Evolutionary conservation across 2,329 filamentous ascomycete species (phyloP).

Genomic region (Aspergillaceae sp.): DNA sequence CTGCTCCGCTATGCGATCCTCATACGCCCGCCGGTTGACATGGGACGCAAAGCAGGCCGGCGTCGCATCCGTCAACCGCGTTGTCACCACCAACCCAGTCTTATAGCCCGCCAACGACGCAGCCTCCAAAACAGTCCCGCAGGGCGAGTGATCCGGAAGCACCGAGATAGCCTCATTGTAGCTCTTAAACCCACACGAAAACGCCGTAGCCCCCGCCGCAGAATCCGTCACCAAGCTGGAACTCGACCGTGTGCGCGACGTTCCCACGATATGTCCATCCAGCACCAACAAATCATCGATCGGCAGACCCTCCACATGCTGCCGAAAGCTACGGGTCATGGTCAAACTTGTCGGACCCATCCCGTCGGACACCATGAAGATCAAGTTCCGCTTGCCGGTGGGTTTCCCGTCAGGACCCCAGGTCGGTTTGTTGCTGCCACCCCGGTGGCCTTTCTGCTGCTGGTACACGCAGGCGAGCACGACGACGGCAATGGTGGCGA

Average conservation of each 20-base stretch:
- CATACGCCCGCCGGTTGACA: slow-evolving; percentile 67
- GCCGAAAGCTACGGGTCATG: slow-evolving; percentile 77
- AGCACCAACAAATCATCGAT: slow-evolving; percentile 67
- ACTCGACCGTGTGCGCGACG: slow-evolving; percentile 75
- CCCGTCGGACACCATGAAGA: slow-evolving; percentile 98
- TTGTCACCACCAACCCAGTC: slow-evolving; percentile 92
- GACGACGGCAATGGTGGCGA: slow-evolving; percentile 71
- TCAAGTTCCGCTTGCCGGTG: slow-evolving; percentile 73
- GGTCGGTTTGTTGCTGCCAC: slow-evolving; percentile 16
- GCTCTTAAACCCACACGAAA: slow-evolving; percentile 84
- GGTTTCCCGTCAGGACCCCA: slow-evolving; percentile 37
- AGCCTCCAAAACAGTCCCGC: slow-evolving; percentile 86
- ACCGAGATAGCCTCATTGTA: slow-evolving; percentile 96
- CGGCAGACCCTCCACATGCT: slow-evolving; percentile 65
- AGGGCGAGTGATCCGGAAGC: slow-evolving; percentile 73
- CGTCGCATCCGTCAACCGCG: slow-evolving; percentile 88
- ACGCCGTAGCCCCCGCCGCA: slow-evolving; percentile 93
- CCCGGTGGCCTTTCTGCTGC: slow-evolving; percentile 43
- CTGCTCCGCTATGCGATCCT: slow-evolving; percentile 86
- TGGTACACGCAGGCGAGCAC: slow-evolving; percentile 76
- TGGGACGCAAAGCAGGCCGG: slow-evolving; percentile 92
- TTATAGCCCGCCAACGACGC: slow-evolving; percentile 85
- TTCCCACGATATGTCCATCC: slow-evolving; percentile 83
- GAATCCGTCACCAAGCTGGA: slow-evolving; percentile 87
- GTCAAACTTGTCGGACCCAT: slow-evolving; percentile 93